Conservation (phyloP, 1,284 basidiomycete genomes). For the Laetiporus sulphureus region DNA sequence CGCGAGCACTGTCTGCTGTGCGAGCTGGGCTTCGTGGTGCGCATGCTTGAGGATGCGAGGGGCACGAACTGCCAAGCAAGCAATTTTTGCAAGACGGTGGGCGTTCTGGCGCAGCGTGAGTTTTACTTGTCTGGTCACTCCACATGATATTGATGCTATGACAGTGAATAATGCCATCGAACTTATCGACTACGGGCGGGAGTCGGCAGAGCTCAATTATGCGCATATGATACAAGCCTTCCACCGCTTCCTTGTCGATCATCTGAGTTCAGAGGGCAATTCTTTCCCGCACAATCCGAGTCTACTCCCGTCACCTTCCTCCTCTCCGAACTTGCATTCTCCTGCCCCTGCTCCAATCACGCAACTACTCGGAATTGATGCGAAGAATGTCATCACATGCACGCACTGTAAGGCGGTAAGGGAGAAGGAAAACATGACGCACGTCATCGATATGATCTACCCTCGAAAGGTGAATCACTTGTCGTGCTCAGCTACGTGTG, state of each 20-base stretch:
- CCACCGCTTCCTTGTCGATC: constrained; percentile 90
- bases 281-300: constrained; percentile 52
- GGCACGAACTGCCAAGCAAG: constrained; percentile 95
- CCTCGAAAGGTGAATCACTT: constrained; percentile 58
- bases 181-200: constrained; percentile 83
- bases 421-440: constrained; percentile 70
- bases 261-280: constrained; percentile 66
- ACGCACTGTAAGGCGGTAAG: constrained; percentile 64
- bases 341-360: constrained; percentile 61
- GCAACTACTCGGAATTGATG: constrained; percentile 75
- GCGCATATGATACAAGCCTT: constrained; percentile 90
- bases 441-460: constrained; percentile 86
- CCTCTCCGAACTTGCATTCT: constrained; percentile 24
- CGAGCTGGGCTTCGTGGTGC: constrained; percentile 91
- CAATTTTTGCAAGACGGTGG: constrained; percentile 94
- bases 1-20: constrained; percentile 92
- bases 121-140: background rate
- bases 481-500: background rate
- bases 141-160: constrained; percentile 9
- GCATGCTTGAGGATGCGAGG: constrained; percentile 93
- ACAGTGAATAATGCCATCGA: constrained; percentile 75
- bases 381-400: constrained; percentile 73
- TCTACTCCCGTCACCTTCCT: constrained; percentile 32
- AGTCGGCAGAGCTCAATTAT: constrained; percentile 68
- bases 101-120: constrained; percentile 71